Percentiles rank a stretch among this genome's conserved stretches.
These are phyloP conservation scores for Acarospora socialis DNA, from an alignment of 2,329 filamentous ascomycete genomes.

Conservation along the genomic window DNA sequence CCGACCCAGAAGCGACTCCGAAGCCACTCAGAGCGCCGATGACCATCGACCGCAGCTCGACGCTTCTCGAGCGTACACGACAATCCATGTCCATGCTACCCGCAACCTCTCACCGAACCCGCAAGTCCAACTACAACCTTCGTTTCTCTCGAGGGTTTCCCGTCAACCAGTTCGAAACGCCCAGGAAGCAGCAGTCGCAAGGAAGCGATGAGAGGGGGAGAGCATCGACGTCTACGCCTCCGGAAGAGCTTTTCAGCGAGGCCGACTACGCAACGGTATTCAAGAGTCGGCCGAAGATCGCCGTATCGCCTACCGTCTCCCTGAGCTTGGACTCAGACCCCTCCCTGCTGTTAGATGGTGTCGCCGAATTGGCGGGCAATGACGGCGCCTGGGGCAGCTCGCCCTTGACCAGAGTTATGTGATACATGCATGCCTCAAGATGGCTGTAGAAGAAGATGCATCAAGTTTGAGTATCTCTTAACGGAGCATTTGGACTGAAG, in stretches of 20 bases:
- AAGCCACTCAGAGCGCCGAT: too few relatives aligned
- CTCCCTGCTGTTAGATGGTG: too few relatives aligned
- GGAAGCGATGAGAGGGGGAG: slow-evolving; percentile 13
- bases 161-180: slow-evolving; percentile 43
- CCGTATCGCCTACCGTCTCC: too few relatives aligned
- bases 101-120: slow-evolving; percentile 9
- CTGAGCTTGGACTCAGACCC: too few relatives aligned
- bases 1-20: not conserved
- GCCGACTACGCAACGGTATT: slow-evolving; percentile 72
- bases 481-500: too few relatives aligned
- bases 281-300: slow-evolving; percentile 67
- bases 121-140: slow-evolving; percentile 10
- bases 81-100: slow-evolving; percentile 60
- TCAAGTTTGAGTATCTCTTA: too few relatives aligned
- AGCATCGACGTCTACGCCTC: slow-evolving; percentile 32
- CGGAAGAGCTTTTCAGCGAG: slow-evolving; percentile 57
- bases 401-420: too few relatives aligned
- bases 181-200: slow-evolving; percentile 22
- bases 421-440: too few relatives aligned
- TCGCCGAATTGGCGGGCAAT: too few relatives aligned
- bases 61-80: slow-evolving; percentile 64
- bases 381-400: too few relatives aligned
- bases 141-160: slow-evolving; percentile 32
- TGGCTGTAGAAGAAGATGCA: too few relatives aligned
- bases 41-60: slow-evolving; percentile 15